A percentile compares a stretch with the other conserved stretches of the same genome.
phyloP scores from a whole-genome alignment of 2,329 filamentous ascomycete species.

The Aschersonia sp. region DNA sequence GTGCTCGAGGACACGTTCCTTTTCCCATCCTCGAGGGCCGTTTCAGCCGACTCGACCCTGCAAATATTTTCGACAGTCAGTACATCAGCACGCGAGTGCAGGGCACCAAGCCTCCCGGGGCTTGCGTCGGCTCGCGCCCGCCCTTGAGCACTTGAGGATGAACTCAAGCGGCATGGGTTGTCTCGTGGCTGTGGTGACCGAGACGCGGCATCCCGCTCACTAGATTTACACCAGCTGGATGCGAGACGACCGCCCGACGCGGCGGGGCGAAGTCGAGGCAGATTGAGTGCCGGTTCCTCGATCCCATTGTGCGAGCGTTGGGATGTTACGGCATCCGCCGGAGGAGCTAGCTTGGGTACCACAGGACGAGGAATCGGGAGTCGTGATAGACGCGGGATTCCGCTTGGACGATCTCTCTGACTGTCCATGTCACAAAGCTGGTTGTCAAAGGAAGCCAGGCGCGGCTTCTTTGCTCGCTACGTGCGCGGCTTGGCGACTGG shows the following conservation, averaged over 20 bases:
- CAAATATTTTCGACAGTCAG: too few relatives aligned
- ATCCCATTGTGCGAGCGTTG: conserved; percentile 3
- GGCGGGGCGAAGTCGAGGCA: conserved; percentile 25
- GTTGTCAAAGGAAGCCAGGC: background rate
- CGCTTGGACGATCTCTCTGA: conserved; percentile 20
- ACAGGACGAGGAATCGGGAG: conserved; percentile 20
- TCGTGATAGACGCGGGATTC: conserved; percentile 22
- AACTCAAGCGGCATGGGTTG: background rate
- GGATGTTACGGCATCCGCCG: conserved; percentile 10
- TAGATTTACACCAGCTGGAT: conserved; percentile 8
- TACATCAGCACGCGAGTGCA: too few relatives aligned
- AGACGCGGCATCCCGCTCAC: conserved; percentile 6
- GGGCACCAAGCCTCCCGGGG: too few relatives aligned
- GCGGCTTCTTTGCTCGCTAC: too few relatives aligned
- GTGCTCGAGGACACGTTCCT: too few relatives aligned
- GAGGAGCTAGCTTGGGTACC: conserved; percentile 15
- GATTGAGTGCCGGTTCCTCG: conserved; percentile 17
- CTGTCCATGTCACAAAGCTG: conserved; percentile 13
- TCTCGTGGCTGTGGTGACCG: conserved; percentile 8
- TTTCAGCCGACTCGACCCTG: too few relatives aligned
- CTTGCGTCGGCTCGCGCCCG: too few relatives aligned
- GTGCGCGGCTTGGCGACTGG: too few relatives aligned
- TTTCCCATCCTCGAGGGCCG: too few relatives aligned
- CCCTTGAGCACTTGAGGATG: too few relatives aligned
- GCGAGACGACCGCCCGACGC: conserved; percentile 24